Evolutionary conservation across 306 rosid species (phyloP).

Genomic region (Sphenostylis stenocarpa): DNA sequence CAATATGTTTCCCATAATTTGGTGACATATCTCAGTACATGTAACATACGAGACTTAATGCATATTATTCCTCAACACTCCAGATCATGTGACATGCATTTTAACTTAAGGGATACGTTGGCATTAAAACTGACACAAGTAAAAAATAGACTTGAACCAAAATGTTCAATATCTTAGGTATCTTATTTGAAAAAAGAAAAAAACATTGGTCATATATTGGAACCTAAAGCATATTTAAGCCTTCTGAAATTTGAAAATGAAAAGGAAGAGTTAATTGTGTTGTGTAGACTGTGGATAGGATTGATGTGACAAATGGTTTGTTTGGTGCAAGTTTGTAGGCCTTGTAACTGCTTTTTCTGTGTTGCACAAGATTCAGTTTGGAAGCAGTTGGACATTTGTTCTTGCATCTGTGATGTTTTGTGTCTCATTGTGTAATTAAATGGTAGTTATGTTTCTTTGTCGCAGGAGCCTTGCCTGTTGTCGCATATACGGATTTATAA

Average conservation of each 20-base stretch:
- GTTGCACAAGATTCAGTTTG: not conserved
- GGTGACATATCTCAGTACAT: no score
- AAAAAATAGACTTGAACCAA: no score
- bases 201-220: no score
- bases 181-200: no score
- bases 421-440: constrained; percentile 1
- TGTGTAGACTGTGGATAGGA: not conserved
- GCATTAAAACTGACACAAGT: no score
- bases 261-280: not conserved
- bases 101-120: no score
- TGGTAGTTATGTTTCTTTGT: constrained; percentile 9
- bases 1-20: no score
- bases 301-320: not conserved
- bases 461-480: constrained; percentile 82
- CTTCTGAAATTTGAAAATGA: not conserved
- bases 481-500: constrained; percentile 89
- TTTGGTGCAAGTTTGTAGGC: not conserved
- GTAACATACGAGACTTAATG: no score
- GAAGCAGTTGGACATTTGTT: not conserved
- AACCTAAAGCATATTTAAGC: no score
- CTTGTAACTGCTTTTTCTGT: not conserved
- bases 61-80: no score
- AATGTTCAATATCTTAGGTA: no score
- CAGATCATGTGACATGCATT: no score
- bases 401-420: not conserved